A percentile compares a stretch with the other conserved stretches of the same genome.
Evolutionary conservation across 495 filamentous ascomycete genomes (phyloP).

Genomic region (Hypoxylon subgilvum): DNA sequence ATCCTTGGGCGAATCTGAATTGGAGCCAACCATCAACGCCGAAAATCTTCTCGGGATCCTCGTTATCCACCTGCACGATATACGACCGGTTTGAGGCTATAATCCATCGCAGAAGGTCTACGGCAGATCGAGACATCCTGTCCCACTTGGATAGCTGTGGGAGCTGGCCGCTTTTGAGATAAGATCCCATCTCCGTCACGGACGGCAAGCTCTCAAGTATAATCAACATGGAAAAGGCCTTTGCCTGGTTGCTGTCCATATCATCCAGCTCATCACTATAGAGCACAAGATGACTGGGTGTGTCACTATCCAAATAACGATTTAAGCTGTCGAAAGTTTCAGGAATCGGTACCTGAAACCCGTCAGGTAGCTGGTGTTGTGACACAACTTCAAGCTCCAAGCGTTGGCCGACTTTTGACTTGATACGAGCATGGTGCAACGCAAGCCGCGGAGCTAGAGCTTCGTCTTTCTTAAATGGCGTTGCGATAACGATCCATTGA

Average conservation of each 20-base stretch:
- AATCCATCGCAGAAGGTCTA: slow-evolving; percentile 82
- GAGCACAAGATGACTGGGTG: slow-evolving; percentile 28
- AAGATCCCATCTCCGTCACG: slow-evolving; percentile 67
- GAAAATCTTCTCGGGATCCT: slow-evolving; percentile 58
- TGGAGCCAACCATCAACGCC: slow-evolving; percentile 76
- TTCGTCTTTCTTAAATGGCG: neutral
- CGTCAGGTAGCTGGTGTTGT: slow-evolving; percentile 16
- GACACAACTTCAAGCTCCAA: slow-evolving; percentile 23
- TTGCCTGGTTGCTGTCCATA: slow-evolving; percentile 43
- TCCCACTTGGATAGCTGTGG: slow-evolving; percentile 64
- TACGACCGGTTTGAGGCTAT: slow-evolving; percentile 89
- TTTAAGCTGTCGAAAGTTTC: neutral
- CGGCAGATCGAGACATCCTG: slow-evolving; percentile 67
- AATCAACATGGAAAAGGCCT: slow-evolving; percentile 60
- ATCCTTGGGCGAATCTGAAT: slow-evolving; percentile 87
- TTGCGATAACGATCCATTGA: slow-evolving; percentile 34
- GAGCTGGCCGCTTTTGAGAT: slow-evolving; percentile 53
- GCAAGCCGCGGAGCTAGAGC: neutral
- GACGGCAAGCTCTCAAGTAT: slow-evolving; percentile 73
- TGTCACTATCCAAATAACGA: neutral
- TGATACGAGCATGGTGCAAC: slow-evolving; percentile 33
- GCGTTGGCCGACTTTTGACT: neutral
- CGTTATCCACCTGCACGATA: slow-evolving; percentile 67
- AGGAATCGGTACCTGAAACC: no score
- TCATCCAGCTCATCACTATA: slow-evolving; percentile 46